Evolutionary conservation across 352 stramenopile species (phyloP).

Genomic region (Pythium aristosporum): DNA sequence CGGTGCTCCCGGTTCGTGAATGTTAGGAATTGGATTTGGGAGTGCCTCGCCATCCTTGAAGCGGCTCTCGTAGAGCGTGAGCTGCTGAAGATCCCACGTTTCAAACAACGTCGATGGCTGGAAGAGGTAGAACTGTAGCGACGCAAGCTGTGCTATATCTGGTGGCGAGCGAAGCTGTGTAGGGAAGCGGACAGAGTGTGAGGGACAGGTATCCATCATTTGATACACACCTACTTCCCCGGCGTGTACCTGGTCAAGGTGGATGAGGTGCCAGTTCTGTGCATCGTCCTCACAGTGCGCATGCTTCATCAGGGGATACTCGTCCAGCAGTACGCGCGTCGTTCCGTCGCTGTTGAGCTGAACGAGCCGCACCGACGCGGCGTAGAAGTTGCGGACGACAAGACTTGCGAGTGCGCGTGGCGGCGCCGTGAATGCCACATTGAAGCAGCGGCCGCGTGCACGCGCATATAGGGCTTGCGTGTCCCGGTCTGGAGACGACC

Average conservation of each 20-base stretch:
- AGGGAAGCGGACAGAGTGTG: background rate
- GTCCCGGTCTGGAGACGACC: slow-evolving; percentile 14
- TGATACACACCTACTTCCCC: background rate
- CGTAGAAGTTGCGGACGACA: slow-evolving; percentile 75
- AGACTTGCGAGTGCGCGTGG: slow-evolving; percentile 29
- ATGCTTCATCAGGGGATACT: slow-evolving; percentile 55
- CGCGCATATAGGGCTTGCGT: slow-evolving; percentile 23
- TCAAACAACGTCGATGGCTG: slow-evolving; percentile 63
- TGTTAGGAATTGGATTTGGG: background rate
- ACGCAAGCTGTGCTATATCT: slow-evolving; percentile 39
- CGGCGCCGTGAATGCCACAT: slow-evolving; percentile 36
- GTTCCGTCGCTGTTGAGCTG: slow-evolving; percentile 46
- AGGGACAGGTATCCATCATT: background rate
- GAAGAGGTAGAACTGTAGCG: slow-evolving; percentile 51
- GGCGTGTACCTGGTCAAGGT: slow-evolving; percentile 42
- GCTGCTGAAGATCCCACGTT: slow-evolving; percentile 49
- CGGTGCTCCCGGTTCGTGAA: background rate
- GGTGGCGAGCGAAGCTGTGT: slow-evolving; percentile 21
- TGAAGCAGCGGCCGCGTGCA: slow-evolving; percentile 41
- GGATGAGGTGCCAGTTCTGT: slow-evolving; percentile 65
- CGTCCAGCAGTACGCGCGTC: slow-evolving; percentile 37
- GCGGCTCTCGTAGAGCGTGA: slow-evolving; percentile 45
- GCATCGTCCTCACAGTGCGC: slow-evolving; percentile 65
- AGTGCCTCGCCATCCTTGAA: background rate
- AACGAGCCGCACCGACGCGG: slow-evolving; percentile 49